Base-by-base conservation (phyloP, 495 filamentous ascomycete species). In the Apiosordaria backusii region DNA sequence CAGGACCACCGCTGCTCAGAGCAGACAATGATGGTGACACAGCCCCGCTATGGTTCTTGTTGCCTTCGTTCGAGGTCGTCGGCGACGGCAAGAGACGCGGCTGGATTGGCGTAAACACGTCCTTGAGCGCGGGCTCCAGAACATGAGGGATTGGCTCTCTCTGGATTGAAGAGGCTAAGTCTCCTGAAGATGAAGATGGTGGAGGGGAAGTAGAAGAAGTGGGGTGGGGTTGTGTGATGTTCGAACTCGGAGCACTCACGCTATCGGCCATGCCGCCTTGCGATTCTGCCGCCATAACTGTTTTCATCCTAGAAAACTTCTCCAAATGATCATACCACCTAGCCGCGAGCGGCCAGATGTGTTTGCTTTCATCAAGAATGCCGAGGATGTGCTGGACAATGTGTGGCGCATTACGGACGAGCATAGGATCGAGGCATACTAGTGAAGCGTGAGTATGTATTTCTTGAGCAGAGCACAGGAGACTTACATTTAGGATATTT, bases 241-340 rank as follows among this genome's bases (percentile, higher is more conserved):
- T 13, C 23, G 29, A 50, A 55, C 25, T 2, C 45, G 21, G 27
- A 26, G 52, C 26, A 68, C 77, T 69, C 71, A 81, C 80, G 64
- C 80, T 81, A 50, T 83, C 81, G 6, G 77, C 80, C 80, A 83
- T 83, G 22, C 78, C 78, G 50, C 77, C 76, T 59, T 83, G 75
- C 22, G 73, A 70, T 13, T 62, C 74, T 19, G 68, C 69, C 19
- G 67, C 65, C 59, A 76, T 70, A 13, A 71, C 76, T 50, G 77
- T 77, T 40, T 75, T 69, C 26, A 75, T 72, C 40, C 70, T 73
- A 71, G 74, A 75, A 67, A 80, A 82, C 61, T 75, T 78, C 40
- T 78, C 76, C 4, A 83, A 61, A 18, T 76, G 76, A 16, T 80
- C 77, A 53, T 77, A 75, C 81, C 81, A 83, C 0, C 79, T 73